These are phyloP conservation scores for Aquilaria sinensis DNA, from an alignment of 345 rosid species.

Conservation along the genomic window DNA sequence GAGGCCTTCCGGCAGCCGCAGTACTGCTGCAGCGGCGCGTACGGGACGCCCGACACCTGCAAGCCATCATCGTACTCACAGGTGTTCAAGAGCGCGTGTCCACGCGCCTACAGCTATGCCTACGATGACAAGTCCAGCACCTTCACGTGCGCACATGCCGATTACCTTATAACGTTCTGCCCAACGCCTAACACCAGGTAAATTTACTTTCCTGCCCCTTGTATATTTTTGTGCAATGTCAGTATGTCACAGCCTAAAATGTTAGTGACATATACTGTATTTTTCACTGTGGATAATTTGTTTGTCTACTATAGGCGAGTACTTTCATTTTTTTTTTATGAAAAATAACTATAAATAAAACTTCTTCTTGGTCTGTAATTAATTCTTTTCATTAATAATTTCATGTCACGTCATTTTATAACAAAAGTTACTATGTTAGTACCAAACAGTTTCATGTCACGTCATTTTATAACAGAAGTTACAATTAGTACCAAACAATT, in stretches of 20 bases:
- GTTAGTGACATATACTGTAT: too few relatives aligned
- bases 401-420: too few relatives aligned
- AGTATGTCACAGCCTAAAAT: background rate
- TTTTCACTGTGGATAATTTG: too few relatives aligned
- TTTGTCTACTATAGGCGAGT: constrained; percentile 7
- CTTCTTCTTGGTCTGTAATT: too few relatives aligned
- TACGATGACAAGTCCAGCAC: constrained; percentile 92
- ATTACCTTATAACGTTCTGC: constrained; percentile 84
- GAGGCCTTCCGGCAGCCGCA: constrained; percentile 73
- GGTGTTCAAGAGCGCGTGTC: constrained; percentile 76
- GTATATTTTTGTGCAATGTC: background rate
- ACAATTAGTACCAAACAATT: too few relatives aligned
- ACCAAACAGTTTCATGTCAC: too few relatives aligned
- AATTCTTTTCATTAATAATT: too few relatives aligned
- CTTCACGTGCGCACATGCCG: constrained; percentile 78
- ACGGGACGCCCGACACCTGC: constrained; percentile 62
- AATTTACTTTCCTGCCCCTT: constrained; percentile 7
- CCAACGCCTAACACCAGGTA: constrained; percentile 79
- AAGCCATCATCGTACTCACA: constrained; percentile 72
- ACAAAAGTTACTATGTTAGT: too few relatives aligned
- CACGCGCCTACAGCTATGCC: constrained; percentile 94
- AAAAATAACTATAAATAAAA: too few relatives aligned
- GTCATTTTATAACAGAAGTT: too few relatives aligned
- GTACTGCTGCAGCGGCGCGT: constrained; percentile 83
- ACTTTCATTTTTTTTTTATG: constrained; percentile 1